Evolutionary conservation across 2,329 filamentous ascomycete species (phyloP).

Genomic region (Ascocoryne sarcoides): DNA sequence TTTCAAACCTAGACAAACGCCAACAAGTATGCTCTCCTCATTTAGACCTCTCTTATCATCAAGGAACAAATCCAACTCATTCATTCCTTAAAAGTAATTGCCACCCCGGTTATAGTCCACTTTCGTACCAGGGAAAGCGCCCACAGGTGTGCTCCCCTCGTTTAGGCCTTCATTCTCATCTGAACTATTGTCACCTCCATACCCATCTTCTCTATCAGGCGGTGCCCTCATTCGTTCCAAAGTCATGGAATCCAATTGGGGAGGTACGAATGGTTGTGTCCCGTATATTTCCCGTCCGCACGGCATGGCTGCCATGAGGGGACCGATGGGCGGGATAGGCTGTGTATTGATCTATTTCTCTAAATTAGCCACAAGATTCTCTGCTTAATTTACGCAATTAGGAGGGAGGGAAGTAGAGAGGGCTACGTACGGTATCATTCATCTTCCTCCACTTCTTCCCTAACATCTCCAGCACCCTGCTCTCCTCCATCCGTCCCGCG

Average conservation of each 20-base stretch:
- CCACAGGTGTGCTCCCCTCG: slow-evolving; percentile 20
- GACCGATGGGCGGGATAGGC: slow-evolving; percentile 59
- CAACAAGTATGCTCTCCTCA: too few relatives aligned
- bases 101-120: background rate
- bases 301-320: slow-evolving; percentile 70
- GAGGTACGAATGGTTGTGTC: slow-evolving; percentile 58
- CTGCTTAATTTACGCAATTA: background rate
- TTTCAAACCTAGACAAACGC: too few relatives aligned
- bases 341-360: slow-evolving; percentile 65
- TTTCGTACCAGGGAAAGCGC: background rate
- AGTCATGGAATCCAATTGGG: slow-evolving; percentile 53
- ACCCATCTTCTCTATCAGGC: slow-evolving; percentile 38
- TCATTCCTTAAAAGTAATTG: background rate
- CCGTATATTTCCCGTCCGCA: slow-evolving; percentile 80
- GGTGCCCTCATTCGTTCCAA: slow-evolving; percentile 54
- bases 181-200: slow-evolving; percentile 35
- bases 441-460: slow-evolving; percentile 83
- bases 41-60: too few relatives aligned
- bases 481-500: slow-evolving; percentile 77
- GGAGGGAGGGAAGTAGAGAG: background rate
- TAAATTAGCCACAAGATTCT: slow-evolving; percentile 1
- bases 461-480: slow-evolving; percentile 75
- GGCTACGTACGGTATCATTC: slow-evolving; percentile 71
- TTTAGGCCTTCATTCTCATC: slow-evolving; percentile 31
- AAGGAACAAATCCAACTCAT: too few relatives aligned